phyloP scores from a whole-genome alignment of 805 yeast species.

The Huiozyma naganishii region DNA sequence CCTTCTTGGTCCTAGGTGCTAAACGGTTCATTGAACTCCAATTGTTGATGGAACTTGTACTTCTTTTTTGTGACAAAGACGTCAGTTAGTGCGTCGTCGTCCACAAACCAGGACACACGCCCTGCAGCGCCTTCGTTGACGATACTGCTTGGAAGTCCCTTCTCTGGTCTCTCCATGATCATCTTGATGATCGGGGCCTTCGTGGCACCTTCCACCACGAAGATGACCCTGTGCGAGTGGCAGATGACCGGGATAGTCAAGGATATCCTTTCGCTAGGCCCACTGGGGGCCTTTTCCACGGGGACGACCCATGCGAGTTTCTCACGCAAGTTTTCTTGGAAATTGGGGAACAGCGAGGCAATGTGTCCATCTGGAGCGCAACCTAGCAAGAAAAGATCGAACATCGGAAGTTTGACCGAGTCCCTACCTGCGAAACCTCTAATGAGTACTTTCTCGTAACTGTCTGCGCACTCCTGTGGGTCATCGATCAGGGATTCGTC shows the following conservation, averaged over 20 bases:
- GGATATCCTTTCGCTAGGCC: conserved; percentile 78
- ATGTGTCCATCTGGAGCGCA: conserved; percentile 99
- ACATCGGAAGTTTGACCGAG: conserved; percentile 89
- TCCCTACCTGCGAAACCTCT: conserved; percentile 92
- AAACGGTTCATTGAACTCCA: conserved; percentile 4
- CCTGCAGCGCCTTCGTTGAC: conserved; percentile 97
- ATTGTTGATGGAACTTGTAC: conserved; percentile 16
- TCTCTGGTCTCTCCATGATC: conserved; percentile 94
- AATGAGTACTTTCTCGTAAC: conserved; percentile 76
- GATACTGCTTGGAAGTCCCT: conserved; percentile 86
- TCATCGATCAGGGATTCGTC: conserved; percentile 65
- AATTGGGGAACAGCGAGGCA: conserved; percentile 88
- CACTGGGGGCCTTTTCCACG: conserved; percentile 81
- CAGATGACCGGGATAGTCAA: conserved; percentile 89
- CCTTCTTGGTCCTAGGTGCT: no score
- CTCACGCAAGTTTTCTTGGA: conserved; percentile 77
- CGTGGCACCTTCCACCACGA: conserved; percentile 92
- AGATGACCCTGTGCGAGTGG: conserved; percentile 84
- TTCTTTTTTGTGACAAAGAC: conserved; percentile 36
- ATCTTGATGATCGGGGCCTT: conserved; percentile 87
- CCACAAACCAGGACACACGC: conserved; percentile 94
- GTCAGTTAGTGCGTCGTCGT: conserved; percentile 80
- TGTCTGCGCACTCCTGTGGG: conserved; percentile 90
- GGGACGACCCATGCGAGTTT: conserved; percentile 92
- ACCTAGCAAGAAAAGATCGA: conserved; percentile 82